Base-by-base conservation (phyloP, 2,329 filamentous ascomycete species). In the Nigrograna mackinnonii region DNA sequence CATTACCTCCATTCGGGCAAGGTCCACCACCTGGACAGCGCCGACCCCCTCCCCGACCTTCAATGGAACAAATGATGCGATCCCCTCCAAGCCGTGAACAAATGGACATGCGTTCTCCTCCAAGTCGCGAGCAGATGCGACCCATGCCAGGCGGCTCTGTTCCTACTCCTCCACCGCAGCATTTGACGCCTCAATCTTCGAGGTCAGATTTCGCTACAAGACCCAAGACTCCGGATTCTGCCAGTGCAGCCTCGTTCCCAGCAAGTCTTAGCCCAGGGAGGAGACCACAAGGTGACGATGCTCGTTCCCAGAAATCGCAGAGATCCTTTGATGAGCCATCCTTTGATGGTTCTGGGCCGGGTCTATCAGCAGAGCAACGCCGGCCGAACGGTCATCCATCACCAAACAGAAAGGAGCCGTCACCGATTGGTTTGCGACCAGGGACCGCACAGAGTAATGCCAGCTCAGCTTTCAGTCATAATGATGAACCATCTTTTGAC, bases 151-250 rank as follows among this genome's bases (percentile, higher is more conserved):
- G 44, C 17, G 38, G 44, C 19, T 30, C 60, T 41, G 49, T 65
- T 11, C 54, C 60, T 36, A 53, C 52, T 9, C 53, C 60, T 20
- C 45, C 57, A 24, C 57, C 69, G 18, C 52, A 67, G 37, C 63
- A 68, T 22, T 49, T 70, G 38, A 71, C 66, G 5, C 68, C 70
- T 4, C 64, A 72, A 37, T 68, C 68, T 11, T 71, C 71, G 2
- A 56, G 55, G 17, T 64, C 67, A 4, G 70, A 72, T 28, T 54
- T 72, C 33, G 54, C 46, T 14, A 40, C 37, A 11, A 56, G 59
- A n/a, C 59, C 65, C 18, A 57, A 52, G 19, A 68, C 65, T 16
- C 64, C 65, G 9, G 62, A 67, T 18, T 55, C 59, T 21, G 50
- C 41, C 13, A 59, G 44, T 22, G 39, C 41, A 2, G 35, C 46